Conservation (phyloP, 805 yeast genomes). For the Pichia rugopelliculosa region DNA sequence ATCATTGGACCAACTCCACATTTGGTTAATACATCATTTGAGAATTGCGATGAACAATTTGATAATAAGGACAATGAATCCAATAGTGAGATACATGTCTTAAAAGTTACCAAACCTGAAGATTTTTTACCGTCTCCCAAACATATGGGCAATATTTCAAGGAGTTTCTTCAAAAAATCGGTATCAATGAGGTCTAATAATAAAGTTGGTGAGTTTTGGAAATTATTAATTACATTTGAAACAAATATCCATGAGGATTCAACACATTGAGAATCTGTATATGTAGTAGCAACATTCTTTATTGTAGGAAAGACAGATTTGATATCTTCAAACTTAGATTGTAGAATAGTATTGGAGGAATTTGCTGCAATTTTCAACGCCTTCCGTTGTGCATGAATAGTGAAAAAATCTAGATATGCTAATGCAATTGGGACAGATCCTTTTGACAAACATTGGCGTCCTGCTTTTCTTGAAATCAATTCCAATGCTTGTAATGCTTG, state of each 20-base stretch:
- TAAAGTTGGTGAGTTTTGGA: constrained; percentile 34
- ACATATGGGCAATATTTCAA: constrained; percentile 23
- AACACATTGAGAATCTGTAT: constrained; percentile 50
- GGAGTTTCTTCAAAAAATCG: constrained; percentile 29
- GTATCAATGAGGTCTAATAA: constrained; percentile 38
- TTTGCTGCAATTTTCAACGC: constrained; percentile 69
- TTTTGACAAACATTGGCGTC: constrained; percentile 44
- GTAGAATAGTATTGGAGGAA: constrained; percentile 45
- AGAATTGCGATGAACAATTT: constrained; percentile 35
- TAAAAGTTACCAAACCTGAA: constrained; percentile 25
- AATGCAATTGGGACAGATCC: constrained; percentile 62
- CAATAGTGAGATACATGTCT: constrained; percentile 35
- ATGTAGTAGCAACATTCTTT: constrained; percentile 45
- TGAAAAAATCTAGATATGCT: constrained; percentile 77
- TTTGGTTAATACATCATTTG: constrained; percentile 39
- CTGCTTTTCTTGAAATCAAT: constrained; percentile 50
- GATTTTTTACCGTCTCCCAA: constrained; percentile 22
- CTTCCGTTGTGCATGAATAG: constrained; percentile 81
- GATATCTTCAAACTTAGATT: constrained; percentile 39
- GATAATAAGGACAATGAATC: constrained; percentile 41
- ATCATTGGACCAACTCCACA: constrained; percentile 44
- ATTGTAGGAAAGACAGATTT: constrained; percentile 53
- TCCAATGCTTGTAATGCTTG: constrained; percentile 77
- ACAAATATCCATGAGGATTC: constrained; percentile 64
- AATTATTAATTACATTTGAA: constrained; percentile 47